phyloP scores from a whole-genome alignment of 2,329 filamentous ascomycete genomes.

The Alternaria tenuissima region DNA sequence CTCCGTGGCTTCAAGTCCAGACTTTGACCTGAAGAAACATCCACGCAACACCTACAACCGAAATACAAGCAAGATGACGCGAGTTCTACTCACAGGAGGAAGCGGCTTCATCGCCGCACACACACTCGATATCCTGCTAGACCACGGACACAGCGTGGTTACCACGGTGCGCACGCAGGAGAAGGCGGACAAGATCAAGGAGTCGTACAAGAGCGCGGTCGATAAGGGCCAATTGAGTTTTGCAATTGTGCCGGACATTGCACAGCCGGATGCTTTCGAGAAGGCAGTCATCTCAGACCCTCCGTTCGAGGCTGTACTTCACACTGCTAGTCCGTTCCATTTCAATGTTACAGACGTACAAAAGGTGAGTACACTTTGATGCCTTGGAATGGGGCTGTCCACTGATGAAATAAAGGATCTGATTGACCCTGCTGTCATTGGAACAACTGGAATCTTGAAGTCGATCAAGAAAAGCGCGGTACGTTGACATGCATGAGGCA shows the following conservation, averaged over 20 bases:
- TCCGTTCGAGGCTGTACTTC: slow-evolving; percentile 72
- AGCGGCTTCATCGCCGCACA: slow-evolving; percentile 73
- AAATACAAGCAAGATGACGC: slow-evolving; percentile 41
- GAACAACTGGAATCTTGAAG: slow-evolving; percentile 69
- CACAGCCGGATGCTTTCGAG: slow-evolving; percentile 72
- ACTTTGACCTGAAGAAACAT: not conserved
- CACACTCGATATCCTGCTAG: slow-evolving; percentile 66
- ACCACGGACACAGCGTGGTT: slow-evolving; percentile 66
- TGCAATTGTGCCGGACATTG: slow-evolving; percentile 76
- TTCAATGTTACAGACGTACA: slow-evolving; percentile 76
- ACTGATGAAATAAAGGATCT: slow-evolving; percentile 51
- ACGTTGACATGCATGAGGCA: not conserved
- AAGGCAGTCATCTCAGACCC: slow-evolving; percentile 67
- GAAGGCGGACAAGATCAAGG: slow-evolving; percentile 68
- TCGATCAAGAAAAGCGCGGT: slow-evolving; percentile 56
- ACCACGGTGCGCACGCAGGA: slow-evolving; percentile 69
- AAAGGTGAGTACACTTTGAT: slow-evolving; percentile 52
- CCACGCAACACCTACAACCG: not conserved
- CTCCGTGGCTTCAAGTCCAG: not conserved
- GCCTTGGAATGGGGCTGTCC: no score
- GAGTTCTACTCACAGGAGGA: slow-evolving; percentile 59
- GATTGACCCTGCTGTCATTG: slow-evolving; percentile 68
- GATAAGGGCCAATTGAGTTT: slow-evolving; percentile 68
- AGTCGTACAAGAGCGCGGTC: slow-evolving; percentile 58
- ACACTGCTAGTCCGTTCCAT: slow-evolving; percentile 68